phyloP scores from a whole-genome alignment of 2,329 filamentous ascomycete species.

The Colletotrichum godetiae region DNA sequence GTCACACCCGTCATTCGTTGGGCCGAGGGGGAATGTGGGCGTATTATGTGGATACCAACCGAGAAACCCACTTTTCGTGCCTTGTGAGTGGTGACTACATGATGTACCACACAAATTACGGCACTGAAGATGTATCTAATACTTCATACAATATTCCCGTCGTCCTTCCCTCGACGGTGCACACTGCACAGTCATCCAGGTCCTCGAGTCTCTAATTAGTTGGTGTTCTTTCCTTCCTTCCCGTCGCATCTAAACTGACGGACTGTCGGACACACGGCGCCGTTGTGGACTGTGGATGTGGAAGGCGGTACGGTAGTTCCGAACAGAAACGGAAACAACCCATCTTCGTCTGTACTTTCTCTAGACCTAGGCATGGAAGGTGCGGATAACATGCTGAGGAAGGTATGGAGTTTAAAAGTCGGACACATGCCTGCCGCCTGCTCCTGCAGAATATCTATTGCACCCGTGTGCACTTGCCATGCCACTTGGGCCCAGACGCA shows the following conservation, averaged over 20 bases:
- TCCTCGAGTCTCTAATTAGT: conserved; percentile 7
- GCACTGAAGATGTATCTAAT: not conserved
- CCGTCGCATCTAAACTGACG: no score
- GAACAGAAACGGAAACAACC: not conserved
- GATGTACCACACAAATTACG: not conserved
- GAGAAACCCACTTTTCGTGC: conserved; percentile 5
- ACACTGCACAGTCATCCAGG: conserved; percentile 3
- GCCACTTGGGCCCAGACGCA: conserved; percentile 16
- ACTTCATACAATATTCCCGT: not conserved
- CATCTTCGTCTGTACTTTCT: not conserved
- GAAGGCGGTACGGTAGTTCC: not conserved
- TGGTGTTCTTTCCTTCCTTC: no score
- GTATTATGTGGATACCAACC: not conserved
- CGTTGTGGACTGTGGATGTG: not conserved
- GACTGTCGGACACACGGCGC: no score
- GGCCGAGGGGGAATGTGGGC: conserved; percentile 4
- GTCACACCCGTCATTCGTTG: conserved; percentile 16
- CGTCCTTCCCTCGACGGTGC: not conserved
- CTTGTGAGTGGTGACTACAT: not conserved
- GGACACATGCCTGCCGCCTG: conserved; percentile 1
- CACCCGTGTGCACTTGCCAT: conserved; percentile 10
- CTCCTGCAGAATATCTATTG: not conserved
- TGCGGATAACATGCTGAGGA: no score
- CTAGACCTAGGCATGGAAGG: not conserved
- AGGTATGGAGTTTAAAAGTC: not conserved